phyloP scores from a whole-genome alignment of 306 rosid genomes.

The Prunus dulcis region DNA sequence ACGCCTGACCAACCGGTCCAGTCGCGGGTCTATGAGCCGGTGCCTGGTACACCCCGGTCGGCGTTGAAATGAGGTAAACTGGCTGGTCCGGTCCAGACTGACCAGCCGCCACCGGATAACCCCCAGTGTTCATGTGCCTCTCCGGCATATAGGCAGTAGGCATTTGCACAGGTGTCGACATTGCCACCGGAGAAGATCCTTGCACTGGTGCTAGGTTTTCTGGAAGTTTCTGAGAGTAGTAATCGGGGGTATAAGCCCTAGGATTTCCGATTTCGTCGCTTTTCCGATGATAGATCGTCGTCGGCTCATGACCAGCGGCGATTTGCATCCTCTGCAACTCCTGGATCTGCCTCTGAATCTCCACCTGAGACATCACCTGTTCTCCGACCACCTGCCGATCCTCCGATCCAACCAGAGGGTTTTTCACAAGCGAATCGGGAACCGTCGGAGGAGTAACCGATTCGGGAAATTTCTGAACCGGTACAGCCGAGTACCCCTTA shows the following conservation, averaged over 20 bases:
- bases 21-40: conserved; percentile 35
- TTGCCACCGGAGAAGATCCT: conserved; percentile 27
- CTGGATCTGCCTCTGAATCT: conserved; percentile 54
- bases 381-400: conserved; percentile 42
- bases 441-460: conserved; percentile 25
- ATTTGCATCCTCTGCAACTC: conserved; percentile 54
- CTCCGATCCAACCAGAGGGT: conserved; percentile 37
- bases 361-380: conserved; percentile 31
- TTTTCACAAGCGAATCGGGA: conserved; percentile 36
- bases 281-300: conserved; percentile 32
- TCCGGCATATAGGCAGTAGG: conserved; percentile 45
- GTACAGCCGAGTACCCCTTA: conserved; percentile 32
- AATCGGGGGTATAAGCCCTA: conserved; percentile 36
- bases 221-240: conserved; percentile 36
- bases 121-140: conserved; percentile 41
- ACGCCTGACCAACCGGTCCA: conserved; percentile 51
- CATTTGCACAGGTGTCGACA: conserved; percentile 30
- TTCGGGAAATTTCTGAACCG: conserved; percentile 35
- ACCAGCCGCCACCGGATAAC: conserved; percentile 32
- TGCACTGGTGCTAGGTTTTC: conserved; percentile 38
- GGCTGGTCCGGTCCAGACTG: conserved; percentile 47
- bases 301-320: conserved; percentile 39
- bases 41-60: conserved; percentile 59
- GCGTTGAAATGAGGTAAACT: conserved; percentile 59
- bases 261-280: conserved; percentile 41